These are phyloP conservation scores for Cichorium intybus DNA, from an alignment of 140 eudicot species.

Conservation along the genomic window DNA sequence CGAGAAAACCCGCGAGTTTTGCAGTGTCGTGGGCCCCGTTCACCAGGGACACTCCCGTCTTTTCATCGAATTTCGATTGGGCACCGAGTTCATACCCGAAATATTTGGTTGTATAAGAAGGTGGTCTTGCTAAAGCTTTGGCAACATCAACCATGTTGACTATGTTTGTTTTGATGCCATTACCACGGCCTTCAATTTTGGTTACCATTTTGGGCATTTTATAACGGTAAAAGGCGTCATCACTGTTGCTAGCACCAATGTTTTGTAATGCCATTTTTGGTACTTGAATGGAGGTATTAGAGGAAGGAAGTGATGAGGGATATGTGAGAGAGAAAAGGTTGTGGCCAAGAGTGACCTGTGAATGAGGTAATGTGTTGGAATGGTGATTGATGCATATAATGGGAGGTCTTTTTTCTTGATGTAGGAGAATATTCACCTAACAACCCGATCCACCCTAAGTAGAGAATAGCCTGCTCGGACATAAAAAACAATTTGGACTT, in stretches of 20 bases:
- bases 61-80: conserved; percentile 91
- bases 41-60: conserved; percentile 78
- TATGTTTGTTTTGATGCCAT: conserved; percentile 90
- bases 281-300: conserved; percentile 4
- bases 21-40: conserved; percentile 91
- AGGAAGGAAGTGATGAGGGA: neutral
- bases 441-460: conserved; percentile 72
- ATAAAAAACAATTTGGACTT: conserved; percentile 50
- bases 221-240: conserved; percentile 96
- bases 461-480: conserved; percentile 74
- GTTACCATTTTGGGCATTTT: conserved; percentile 96
- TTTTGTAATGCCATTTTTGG: conserved; percentile 83
- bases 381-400: conserved; percentile 60
- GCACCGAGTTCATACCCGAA: conserved; percentile 96
- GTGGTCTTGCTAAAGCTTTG: conserved; percentile 89
- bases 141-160: conserved; percentile 98
- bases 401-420: conserved; percentile 44
- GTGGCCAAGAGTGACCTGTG: neutral
- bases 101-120: conserved; percentile 87
- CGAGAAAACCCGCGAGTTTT: conserved; percentile 88
- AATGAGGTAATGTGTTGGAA: conserved; percentile 6
- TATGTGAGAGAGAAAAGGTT: neutral
- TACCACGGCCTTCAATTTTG: conserved; percentile 95
- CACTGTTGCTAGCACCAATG: conserved; percentile 96
- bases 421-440: conserved; percentile 84